Conservation (phyloP, 768 basidiomycete species). For the Suillus subaureus region DNA sequence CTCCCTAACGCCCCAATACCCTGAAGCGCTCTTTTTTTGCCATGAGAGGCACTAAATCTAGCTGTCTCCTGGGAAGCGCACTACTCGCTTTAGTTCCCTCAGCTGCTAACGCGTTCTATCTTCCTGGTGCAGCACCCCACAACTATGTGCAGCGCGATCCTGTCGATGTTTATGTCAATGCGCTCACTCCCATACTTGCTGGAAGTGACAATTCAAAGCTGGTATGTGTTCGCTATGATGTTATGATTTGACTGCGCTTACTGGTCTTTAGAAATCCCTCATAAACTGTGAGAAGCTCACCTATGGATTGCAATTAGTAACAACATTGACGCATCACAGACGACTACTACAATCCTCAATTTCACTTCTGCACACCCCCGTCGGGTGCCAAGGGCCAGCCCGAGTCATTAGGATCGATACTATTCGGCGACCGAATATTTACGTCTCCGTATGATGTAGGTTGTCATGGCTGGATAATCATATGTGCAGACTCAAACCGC, state of each 20-base stretch:
- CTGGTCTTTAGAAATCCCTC: constrained; percentile 71
- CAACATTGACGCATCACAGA: constrained; percentile 46
- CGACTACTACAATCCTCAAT: constrained; percentile 89
- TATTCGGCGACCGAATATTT: constrained; percentile 97
- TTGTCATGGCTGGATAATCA: constrained; percentile 14
- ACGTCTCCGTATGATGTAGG: constrained; percentile 85
- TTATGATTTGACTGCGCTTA: constrained; percentile 12
- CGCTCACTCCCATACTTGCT: constrained; percentile 82
- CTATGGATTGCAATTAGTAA: background rate
- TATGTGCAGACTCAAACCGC: constrained; percentile 13
- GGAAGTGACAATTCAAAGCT: constrained; percentile 71
- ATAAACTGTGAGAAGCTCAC: constrained; percentile 66
- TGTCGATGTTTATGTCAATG: constrained; percentile 84
- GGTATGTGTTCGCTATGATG: constrained; percentile 42
- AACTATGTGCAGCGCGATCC: constrained; percentile 74
- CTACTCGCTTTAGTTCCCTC: constrained; percentile 19
- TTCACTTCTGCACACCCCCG: constrained; percentile 91
- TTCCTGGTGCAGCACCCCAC: constrained; percentile 88
- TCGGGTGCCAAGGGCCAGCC: constrained; percentile 75
- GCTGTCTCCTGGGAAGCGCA: constrained; percentile 18
- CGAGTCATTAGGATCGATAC: constrained; percentile 87
- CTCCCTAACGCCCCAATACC: background rate
- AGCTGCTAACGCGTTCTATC: constrained; percentile 72
- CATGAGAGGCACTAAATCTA: constrained; percentile 23
- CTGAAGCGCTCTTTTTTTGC: constrained; percentile 5